These are phyloP conservation scores for Colletotrichum sp. DNA, from an alignment of 2,329 filamentous ascomycete genomes.

Conservation along the genomic window DNA sequence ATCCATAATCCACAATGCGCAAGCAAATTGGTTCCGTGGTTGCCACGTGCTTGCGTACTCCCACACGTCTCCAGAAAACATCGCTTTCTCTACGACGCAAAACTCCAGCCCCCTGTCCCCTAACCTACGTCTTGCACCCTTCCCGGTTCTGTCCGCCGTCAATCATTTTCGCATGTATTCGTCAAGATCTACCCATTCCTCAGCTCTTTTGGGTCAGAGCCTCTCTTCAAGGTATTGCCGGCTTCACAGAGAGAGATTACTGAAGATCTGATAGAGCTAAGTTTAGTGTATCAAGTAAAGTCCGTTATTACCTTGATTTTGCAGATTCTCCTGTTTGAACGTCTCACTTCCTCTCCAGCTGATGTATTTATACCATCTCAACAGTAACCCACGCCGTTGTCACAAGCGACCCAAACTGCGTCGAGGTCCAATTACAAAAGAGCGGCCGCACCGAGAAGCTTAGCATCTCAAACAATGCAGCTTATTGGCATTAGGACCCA, in stretches of 20 bases:
- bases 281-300: neutral
- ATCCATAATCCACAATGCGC: too few species aligned
- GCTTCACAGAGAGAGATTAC: neutral
- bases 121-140: neutral
- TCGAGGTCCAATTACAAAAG: neutral
- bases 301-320: neutral
- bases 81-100: neutral
- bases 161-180: neutral
- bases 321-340: neutral
- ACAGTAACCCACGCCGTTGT: too few species aligned
- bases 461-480: neutral
- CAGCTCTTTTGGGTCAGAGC: neutral
- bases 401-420: fast-evolving
- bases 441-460: fast-evolving
- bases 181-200: neutral
- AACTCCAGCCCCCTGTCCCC: neutral
- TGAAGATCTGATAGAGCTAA: neutral
- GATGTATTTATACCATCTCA: neutral
- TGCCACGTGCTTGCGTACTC: too few species aligned
- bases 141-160: neutral
- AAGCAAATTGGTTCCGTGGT: too few species aligned
- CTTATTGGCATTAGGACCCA: too few species aligned
- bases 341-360: neutral
- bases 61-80: neutral
- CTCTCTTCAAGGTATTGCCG: neutral